Evolutionary conservation across 1,284 basidiomycete species (phyloP).

Genomic region (Trichosporon coremiiforme): DNA sequence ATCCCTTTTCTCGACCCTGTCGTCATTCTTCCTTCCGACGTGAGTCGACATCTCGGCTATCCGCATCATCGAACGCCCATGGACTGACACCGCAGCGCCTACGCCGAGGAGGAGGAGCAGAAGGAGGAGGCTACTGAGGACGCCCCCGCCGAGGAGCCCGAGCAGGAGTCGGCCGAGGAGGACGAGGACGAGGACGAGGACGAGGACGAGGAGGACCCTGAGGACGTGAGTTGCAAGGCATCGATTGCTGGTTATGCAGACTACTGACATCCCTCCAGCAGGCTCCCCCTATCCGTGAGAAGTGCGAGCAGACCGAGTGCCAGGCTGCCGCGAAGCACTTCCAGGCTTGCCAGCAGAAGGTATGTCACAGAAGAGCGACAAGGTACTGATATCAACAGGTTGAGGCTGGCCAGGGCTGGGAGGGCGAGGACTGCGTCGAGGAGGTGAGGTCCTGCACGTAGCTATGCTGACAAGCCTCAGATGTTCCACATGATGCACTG

Average conservation of each 20-base stretch:
- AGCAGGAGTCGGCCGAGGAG: slow-evolving; percentile 53
- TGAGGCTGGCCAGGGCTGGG: slow-evolving; percentile 74
- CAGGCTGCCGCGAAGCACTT: slow-evolving; percentile 77
- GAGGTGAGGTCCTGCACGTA: slow-evolving; percentile 62
- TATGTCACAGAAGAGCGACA: slow-evolving; percentile 46
- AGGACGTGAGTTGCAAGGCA: slow-evolving; percentile 66
- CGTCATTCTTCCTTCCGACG: slow-evolving; percentile 49
- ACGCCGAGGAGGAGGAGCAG: slow-evolving; percentile 54
- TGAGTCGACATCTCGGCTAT: slow-evolving; percentile 33
- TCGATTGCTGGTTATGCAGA: too few relatives aligned
- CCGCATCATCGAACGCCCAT: background rate
- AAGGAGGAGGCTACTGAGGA: slow-evolving; percentile 52
- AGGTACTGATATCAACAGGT: slow-evolving; percentile 30
- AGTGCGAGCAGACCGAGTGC: slow-evolving; percentile 74
- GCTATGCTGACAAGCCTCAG: slow-evolving; percentile 22
- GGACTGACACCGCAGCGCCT: slow-evolving; percentile 41
- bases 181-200: slow-evolving; percentile 53
- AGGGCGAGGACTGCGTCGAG: slow-evolving; percentile 87
- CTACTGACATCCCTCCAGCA: slow-evolving; percentile 11
- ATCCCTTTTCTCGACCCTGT: slow-evolving; percentile 44
- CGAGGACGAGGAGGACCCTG: slow-evolving; percentile 65
- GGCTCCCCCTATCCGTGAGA: slow-evolving; percentile 70
- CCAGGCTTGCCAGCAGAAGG: slow-evolving; percentile 85
- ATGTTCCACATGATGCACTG: slow-evolving; percentile 72
- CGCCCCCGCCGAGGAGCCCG: slow-evolving; percentile 44